Evolutionary conservation across 129 eudicot genomes (phyloP), one percentile per base, ranked within the genome.

Genomic region (Lactuca sativa): DNA sequence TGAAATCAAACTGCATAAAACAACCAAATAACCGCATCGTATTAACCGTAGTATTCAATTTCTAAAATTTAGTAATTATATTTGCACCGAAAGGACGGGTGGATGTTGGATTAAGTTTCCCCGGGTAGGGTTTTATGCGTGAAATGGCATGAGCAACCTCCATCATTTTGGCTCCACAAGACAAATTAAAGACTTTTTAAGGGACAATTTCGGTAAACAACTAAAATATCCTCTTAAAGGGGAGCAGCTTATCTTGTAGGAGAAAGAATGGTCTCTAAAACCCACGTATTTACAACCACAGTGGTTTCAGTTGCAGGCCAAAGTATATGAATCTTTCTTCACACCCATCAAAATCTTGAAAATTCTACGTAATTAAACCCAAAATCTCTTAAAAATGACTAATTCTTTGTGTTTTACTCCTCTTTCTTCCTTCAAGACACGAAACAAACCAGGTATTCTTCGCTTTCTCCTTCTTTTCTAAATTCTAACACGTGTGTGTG

Each of bases 341-440:
- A 51, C 54, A 17, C 63, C 73, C 64, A 37, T 56, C 40, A 40
- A 38, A 69, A 34, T 53, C 38, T 33, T 17, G 9, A 41, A 63
- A 16, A 9, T 65, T 21, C 18, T 14, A 48, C 47, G n/a, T 7
- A 51, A 12, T 31, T 14, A 5, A 57, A 69, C 54, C 16, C 53
- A 5, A 10, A 17, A 68, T 54, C 52, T 38, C 32, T 68, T 16
- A 33, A 59, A n/a, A 36, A 83, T 80, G 88, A 65, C 84, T 14
- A 71, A 59, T 66, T 62, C 82, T 56, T 67, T 83, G 11, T 61
- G 77, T 76, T 83, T 67, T 56, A 60, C 79, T 43, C 76, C 84
- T 32, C 73, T 83, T 30, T 60, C 74, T 51, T 70, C 84, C 77
- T 58, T 67, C 56, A 79, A 61, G 49, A 71, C 73, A 56, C 56